A percentile compares a stretch with the other conserved stretches of the same genome.
Conservation (phyloP, 768 basidiomycete genomes). For the Zangia roseola region DNA sequence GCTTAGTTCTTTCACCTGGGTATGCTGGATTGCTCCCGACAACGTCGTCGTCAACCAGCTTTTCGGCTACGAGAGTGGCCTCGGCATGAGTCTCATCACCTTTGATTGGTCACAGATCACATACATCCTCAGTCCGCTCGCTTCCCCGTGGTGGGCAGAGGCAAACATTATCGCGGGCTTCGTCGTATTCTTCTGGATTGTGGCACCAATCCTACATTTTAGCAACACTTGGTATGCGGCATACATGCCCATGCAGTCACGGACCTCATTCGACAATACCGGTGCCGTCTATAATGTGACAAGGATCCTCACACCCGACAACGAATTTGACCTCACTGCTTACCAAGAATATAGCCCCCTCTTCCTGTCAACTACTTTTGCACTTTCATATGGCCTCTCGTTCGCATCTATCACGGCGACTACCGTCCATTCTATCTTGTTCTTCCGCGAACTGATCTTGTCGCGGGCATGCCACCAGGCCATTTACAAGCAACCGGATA, state of each 20-base stretch:
- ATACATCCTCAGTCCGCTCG: slow-evolving; percentile 44
- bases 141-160: slow-evolving; percentile 38
- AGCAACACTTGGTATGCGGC: slow-evolving; percentile 38
- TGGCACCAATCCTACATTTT: slow-evolving; percentile 29
- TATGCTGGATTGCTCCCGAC: slow-evolving; percentile 68
- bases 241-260: slow-evolving; percentile 41
- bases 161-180: slow-evolving; percentile 40
- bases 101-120: slow-evolving; percentile 84
- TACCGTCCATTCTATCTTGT: slow-evolving; percentile 42
- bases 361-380: slow-evolving; percentile 49
- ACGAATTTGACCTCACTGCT: slow-evolving; percentile 31
- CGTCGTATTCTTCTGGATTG: slow-evolving; percentile 34
- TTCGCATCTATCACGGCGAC: slow-evolving; percentile 45
- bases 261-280: slow-evolving; percentile 42
- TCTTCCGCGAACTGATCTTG: slow-evolving; percentile 59
- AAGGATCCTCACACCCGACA: slow-evolving; percentile 34
- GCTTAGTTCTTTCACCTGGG: slow-evolving; percentile 59
- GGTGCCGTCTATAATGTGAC: slow-evolving; percentile 43
- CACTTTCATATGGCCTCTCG: slow-evolving; percentile 48
- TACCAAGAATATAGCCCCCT: slow-evolving; percentile 41
- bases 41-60: slow-evolving; percentile 72
- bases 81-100: slow-evolving; percentile 74
- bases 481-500: slow-evolving; percentile 55
- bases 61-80: slow-evolving; percentile 57
- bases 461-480: slow-evolving; percentile 48